phyloP scores from a whole-genome alignment of 2,329 filamentous ascomycete genomes.

The Helotiales sp. region DNA sequence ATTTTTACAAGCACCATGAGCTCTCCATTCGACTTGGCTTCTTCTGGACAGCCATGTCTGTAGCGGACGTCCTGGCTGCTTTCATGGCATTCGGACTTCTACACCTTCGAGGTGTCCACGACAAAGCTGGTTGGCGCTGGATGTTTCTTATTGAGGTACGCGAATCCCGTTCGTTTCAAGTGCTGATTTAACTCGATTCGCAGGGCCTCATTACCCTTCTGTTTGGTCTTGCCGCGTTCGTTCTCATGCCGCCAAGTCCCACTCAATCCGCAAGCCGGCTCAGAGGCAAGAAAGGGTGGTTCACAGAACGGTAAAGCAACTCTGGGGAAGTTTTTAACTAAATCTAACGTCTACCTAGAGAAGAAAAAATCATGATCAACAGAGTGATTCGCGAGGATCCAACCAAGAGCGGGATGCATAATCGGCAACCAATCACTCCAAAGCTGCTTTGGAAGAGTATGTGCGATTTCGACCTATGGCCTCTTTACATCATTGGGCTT shows the following conservation, averaged over 20 bases:
- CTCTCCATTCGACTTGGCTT: slow-evolving; percentile 64
- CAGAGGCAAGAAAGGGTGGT: slow-evolving; percentile 61
- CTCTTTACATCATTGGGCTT: slow-evolving; percentile 44
- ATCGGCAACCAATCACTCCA: slow-evolving; percentile 48
- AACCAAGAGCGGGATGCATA: slow-evolving; percentile 48
- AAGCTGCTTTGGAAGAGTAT: slow-evolving; percentile 46
- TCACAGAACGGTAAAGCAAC: slow-evolving; percentile 45
- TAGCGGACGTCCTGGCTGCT: slow-evolving; percentile 51
- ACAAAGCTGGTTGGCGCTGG: slow-evolving; percentile 58
- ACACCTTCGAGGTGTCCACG: slow-evolving; percentile 51
- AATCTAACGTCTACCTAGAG: slow-evolving; percentile 28
- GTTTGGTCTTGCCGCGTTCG: slow-evolving; percentile 22
- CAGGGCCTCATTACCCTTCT: slow-evolving; percentile 30
- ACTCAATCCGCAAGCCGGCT: slow-evolving; percentile 48
- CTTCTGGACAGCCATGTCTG: slow-evolving; percentile 63
- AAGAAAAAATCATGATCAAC: slow-evolving; percentile 64
- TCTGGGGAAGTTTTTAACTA: not conserved
- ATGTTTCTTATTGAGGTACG: slow-evolving; percentile 45
- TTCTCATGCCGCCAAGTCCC: slow-evolving; percentile 29
- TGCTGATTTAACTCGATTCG: not conserved
- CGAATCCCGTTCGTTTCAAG: slow-evolving; percentile 12
- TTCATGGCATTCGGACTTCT: slow-evolving; percentile 58
- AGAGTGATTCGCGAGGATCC: slow-evolving; percentile 53
- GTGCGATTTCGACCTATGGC: slow-evolving; percentile 56
- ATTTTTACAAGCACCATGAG: slow-evolving; percentile 69